phyloP scores from a whole-genome alignment of 2,329 filamentous ascomycete genomes.

The Pseudogymnoascus sp. region DNA sequence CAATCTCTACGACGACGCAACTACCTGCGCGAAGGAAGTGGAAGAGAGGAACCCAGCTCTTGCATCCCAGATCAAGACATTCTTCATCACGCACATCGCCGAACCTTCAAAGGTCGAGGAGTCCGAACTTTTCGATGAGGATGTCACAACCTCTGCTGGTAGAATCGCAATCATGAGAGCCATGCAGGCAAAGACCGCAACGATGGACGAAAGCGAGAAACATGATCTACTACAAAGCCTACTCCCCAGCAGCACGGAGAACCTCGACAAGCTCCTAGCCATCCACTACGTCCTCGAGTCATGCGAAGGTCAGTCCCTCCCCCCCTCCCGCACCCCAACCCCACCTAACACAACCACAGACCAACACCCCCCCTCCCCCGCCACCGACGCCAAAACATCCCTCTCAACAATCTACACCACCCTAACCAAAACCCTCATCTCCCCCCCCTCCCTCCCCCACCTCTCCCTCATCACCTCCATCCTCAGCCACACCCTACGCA shows the following conservation, averaged over 20 bases:
- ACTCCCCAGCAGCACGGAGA: slow-evolving; percentile 11
- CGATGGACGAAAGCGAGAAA: slow-evolving; percentile 18
- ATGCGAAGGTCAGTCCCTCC: slow-evolving; percentile 20
- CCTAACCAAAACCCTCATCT: slow-evolving; percentile 6
- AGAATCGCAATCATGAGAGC: slow-evolving; percentile 18
- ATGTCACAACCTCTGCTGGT: slow-evolving; percentile 17
- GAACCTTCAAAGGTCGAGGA: background rate
- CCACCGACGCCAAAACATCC: background rate
- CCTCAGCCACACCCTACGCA: slow-evolving; percentile 25
- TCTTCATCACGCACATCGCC: slow-evolving; percentile 13
- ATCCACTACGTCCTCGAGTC: slow-evolving; percentile 19
- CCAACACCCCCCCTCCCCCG: background rate
- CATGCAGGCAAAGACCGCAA: slow-evolving; percentile 11
- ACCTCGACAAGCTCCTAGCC: slow-evolving; percentile 22
- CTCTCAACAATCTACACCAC: background rate
- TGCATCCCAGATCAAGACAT: slow-evolving; percentile 16
- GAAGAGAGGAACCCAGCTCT: slow-evolving; percentile 13
- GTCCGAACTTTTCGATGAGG: slow-evolving; percentile 8
- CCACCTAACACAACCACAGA: background rate
- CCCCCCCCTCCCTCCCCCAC: slow-evolving; percentile 19
- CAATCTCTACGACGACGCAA: slow-evolving; percentile 12
- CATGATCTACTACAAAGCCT: slow-evolving; percentile 16
- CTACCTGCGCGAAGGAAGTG: slow-evolving; percentile 11
- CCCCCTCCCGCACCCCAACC: background rate
- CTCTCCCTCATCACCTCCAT: slow-evolving; percentile 26